Base-by-base conservation (phyloP, 2,329 filamentous ascomycete genomes). In the Venturia asperata region DNA sequence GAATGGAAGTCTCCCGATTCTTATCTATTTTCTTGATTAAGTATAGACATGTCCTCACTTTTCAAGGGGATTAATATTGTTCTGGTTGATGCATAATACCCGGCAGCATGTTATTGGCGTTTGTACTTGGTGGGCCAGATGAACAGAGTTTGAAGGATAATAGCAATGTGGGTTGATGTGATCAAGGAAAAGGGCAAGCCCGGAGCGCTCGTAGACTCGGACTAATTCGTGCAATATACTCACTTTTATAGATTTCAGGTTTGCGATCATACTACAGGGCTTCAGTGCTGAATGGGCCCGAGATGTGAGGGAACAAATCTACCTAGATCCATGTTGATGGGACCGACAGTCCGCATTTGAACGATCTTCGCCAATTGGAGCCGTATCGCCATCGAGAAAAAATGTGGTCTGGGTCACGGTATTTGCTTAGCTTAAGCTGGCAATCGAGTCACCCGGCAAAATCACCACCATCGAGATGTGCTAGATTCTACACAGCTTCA, bases 1-100 rank as follows among this genome's bases (percentile, higher is more conserved):
- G 84, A 86, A 71, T 87, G 85, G 85, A 79, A 77, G 1, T 41
- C 34, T n/a, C 30, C 19, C 17, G 30, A 64, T 27, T 52, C 42
- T 15, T 47, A n/a, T 39, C 37, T 64, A 17, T 64, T 64, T 45
- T 30, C 41, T 61, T 45, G 39, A 45, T 43, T 61, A 9, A 9
- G 5, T 7, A 19, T 42, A 24, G 55, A 27, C 47, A 52, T 3
- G 21, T 27, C 21, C n/a, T 58, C 9, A n/a, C 52, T 37, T 1
- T 30, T 58, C 21, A 10, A 37, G 37, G 49, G 6, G 27, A 34
- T 58, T 15, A 24, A 17, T 55, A 19, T 58, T 34, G 17, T 58
- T 37, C n/a, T 58, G 30, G 30, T n/a, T 58, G 27, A 37, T 37
- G 52, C 52, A 37, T 58, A 11, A 58, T 58, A 58, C 52, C 52